Conservation (phyloP, 2,329 filamentous ascomycete species). For the Aureobasidium sp. region DNA sequence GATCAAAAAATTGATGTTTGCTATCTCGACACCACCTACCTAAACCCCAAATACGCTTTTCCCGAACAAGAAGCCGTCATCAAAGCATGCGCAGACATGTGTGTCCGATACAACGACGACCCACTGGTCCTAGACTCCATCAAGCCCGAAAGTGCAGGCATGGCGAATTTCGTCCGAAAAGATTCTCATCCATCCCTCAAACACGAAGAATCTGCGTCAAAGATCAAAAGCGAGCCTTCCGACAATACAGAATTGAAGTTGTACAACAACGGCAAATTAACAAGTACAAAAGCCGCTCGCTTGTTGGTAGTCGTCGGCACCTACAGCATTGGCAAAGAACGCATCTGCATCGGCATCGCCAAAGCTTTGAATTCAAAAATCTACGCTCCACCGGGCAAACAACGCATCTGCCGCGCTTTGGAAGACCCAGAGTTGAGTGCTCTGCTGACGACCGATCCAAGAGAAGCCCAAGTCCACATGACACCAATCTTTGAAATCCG, state of each 20-base stretch:
- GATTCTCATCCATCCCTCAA: constrained; percentile 34
- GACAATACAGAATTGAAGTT: constrained; percentile 27
- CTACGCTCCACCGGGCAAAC: constrained; percentile 75
- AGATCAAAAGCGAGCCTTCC: constrained; percentile 35
- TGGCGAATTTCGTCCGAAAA: constrained; percentile 55
- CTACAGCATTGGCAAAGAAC: constrained; percentile 96
- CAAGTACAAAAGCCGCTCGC: constrained; percentile 47
- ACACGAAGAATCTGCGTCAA: constrained; percentile 30
- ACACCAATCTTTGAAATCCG: constrained; percentile 91
- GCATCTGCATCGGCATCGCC: constrained; percentile 88
- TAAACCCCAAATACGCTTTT: constrained; percentile 93
- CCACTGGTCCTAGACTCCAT: constrained; percentile 50
- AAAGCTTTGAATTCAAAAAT: constrained; percentile 81
- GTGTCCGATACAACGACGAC: constrained; percentile 66
- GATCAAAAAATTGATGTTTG: constrained; percentile 91
- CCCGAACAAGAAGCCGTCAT: constrained; percentile 85
- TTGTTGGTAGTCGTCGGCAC: constrained; percentile 90
- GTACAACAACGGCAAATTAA: constrained; percentile 25
- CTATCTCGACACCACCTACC: constrained; percentile 94
- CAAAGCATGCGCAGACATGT: constrained; percentile 78
- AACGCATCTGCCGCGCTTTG: constrained; percentile 74
- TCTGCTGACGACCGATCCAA: constrained; percentile 71
- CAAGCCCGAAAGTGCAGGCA: constrained; percentile 48
- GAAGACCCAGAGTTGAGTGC: constrained; percentile 75
- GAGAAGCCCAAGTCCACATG: constrained; percentile 93